Percentiles rank a stretch among this genome's conserved stretches.
Conservation (phyloP, 139 green algal species). For the Mychonastes homosphaera region DNA sequence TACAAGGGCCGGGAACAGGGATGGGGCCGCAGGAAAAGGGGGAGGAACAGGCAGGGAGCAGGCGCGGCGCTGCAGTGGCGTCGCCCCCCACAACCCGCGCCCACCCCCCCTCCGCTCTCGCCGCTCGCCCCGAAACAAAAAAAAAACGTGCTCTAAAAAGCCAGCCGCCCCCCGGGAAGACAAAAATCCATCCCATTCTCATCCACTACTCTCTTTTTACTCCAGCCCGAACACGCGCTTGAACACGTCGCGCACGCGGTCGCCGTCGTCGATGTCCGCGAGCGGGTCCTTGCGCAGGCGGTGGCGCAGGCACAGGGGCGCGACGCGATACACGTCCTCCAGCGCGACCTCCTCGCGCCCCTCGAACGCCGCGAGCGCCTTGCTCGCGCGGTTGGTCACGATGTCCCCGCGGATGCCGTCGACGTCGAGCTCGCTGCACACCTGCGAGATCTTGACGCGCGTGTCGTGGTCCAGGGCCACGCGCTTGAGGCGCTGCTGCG, state of each 20-base stretch:
- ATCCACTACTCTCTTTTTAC: no score
- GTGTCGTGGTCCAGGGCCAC: constrained; percentile 38
- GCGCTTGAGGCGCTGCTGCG: constrained; percentile 28
- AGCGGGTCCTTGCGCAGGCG: constrained; percentile 86
- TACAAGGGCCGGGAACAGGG: no score
- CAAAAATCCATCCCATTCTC: no score
- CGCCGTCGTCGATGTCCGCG: constrained; percentile 63
- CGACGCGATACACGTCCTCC: constrained; percentile 74
- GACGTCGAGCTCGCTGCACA: constrained; percentile 60
- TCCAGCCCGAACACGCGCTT: constrained; percentile 47
- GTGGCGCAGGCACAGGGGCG: constrained; percentile 81
- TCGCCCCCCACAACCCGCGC: no score
- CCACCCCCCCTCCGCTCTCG: no score
- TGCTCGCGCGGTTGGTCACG: constrained; percentile 71
- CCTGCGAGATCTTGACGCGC: constrained; percentile 50
- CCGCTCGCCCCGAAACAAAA: no score
- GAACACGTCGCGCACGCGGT: constrained; percentile 42
- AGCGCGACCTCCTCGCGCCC: constrained; percentile 49
- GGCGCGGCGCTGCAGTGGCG: no score
- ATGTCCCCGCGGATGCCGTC: constrained; percentile 95
- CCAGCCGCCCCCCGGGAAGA: no score
- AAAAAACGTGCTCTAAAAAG: no score
- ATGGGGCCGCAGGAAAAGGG: no score
- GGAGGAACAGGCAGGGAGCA: no score
- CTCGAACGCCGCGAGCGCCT: constrained; percentile 74